Percentiles rank a stretch among this genome's conserved stretches.
Conservation (phyloP, 345 rosid species). For the Pseudoturritis turrita region DNA sequence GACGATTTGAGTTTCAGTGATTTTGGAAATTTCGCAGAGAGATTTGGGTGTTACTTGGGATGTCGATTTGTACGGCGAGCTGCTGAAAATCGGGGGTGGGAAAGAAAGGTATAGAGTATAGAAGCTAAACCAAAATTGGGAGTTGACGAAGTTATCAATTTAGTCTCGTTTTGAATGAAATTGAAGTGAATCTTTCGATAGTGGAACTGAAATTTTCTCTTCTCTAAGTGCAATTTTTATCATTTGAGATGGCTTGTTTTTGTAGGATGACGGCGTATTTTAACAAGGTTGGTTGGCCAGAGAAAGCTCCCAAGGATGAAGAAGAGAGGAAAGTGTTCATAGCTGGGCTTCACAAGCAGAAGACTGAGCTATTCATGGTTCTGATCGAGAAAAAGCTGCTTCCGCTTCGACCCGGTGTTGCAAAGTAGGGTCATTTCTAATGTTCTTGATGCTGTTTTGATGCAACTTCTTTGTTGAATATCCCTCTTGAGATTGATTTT, state of each 20-base stretch:
- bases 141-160: neutral
- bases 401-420: slow-evolving; percentile 91
- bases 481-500: neutral
- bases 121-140: neutral
- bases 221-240: neutral
- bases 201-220: neutral
- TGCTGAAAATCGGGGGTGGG: slow-evolving; percentile 95
- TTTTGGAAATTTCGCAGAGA: slow-evolving; percentile 37
- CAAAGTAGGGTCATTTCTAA: slow-evolving; percentile 46
- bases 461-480: neutral
- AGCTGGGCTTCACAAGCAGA: slow-evolving; percentile 83
- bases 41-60: slow-evolving; percentile 86
- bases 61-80: slow-evolving; percentile 85
- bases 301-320: slow-evolving; percentile 81
- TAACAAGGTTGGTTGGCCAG: slow-evolving; percentile 88
- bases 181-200: neutral
- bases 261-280: slow-evolving; percentile 93
- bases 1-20: neutral
- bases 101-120: slow-evolving; percentile 62
- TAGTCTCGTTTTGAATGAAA: neutral
- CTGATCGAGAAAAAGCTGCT: slow-evolving; percentile 81
- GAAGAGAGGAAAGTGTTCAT: slow-evolving; percentile 82
- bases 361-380: slow-evolving; percentile 88
- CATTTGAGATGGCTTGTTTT: slow-evolving; percentile 9
- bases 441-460: neutral